Base-by-base conservation (phyloP, 345 rosid genomes). In the Brassica carinata region DNA sequence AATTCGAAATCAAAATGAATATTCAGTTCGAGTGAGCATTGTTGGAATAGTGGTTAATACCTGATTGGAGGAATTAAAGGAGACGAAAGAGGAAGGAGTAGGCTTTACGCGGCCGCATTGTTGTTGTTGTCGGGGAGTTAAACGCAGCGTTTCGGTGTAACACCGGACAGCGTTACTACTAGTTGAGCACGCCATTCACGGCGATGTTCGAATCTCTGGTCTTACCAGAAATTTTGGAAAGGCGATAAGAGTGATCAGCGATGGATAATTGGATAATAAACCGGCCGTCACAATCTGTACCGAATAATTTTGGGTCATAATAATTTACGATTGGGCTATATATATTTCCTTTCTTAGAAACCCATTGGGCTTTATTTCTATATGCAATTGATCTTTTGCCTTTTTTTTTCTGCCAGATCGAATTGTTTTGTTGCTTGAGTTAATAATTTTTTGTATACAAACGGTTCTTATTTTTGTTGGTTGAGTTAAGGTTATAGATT, bases 91-190 rank as follows among this genome's bases (percentile, higher is more conserved):
- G 65, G 85, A 36, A 23, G 75, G 69, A 58, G 31, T 86, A 81
- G 88, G 85, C 87, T 76, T 86, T 85, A 59, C 72, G 36, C 66
- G 77, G 59, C 38, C 10, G 29, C 77, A 33, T 66, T 19, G 88
- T 76, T 51, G 51, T 43, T 69, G 19, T 48, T 69, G 69, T 69
- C 79, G 76, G 77, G 66, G 78, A 61, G 71, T 61, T 34, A 88
- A 90, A 87, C 89, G 87, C 82, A 78, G 86, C 78, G 84, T 89
- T 83, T 89, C 83, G 30, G 77, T 80, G 68, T 79, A 63, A 76
- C 83, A 86, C 79, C 91, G 88, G 87, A 84, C 82, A 15, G 48
- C 3, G 59, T 38, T 67, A 38, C 63, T 67, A 74, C 75, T 77
- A 55, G 84, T 65, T 34, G 79, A 81, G 85, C 76, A 76, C 67